Evolutionary conservation across 225 moss, liverwort and hornwort genomes (phyloP).

Genomic region (Rhytidiadelphus loreus): DNA sequence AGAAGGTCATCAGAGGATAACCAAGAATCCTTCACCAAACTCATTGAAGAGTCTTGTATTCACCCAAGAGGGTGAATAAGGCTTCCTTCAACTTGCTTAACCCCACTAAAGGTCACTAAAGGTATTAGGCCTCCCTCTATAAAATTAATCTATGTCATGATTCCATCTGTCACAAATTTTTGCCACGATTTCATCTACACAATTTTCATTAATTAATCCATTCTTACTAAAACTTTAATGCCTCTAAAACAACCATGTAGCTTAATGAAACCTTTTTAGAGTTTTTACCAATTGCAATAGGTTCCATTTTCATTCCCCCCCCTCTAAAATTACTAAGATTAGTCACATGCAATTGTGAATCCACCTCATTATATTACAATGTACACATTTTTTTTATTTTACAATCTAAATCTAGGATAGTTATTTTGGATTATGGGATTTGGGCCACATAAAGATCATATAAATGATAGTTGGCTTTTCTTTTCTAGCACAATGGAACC

Average conservation of each 20-base stretch:
- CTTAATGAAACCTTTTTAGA: neutral
- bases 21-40: neutral
- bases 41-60: neutral
- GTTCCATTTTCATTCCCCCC: rapidly evolving
- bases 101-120: neutral
- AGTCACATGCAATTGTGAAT: rapidly evolving
- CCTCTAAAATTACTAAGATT: rapidly evolving
- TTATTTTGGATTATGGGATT: neutral
- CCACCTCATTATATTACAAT: neutral
- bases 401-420: neutral
- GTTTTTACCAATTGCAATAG: rapidly evolving
- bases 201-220: neutral
- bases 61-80: rapidly evolving
- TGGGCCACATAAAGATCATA: rapidly evolving
- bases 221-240: neutral
- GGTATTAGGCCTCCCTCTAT: neutral
- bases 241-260: rapidly evolving
- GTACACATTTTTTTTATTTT: rapidly evolving
- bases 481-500: neutral
- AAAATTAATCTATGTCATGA: neutral
- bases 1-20: neutral
- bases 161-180: neutral
- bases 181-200: rapidly evolving
- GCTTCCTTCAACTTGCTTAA: neutral
- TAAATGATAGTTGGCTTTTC: rapidly evolving